Base-by-base conservation (phyloP, 108 stramenopile species). In the Cylindrotheca fusiformis region DNA sequence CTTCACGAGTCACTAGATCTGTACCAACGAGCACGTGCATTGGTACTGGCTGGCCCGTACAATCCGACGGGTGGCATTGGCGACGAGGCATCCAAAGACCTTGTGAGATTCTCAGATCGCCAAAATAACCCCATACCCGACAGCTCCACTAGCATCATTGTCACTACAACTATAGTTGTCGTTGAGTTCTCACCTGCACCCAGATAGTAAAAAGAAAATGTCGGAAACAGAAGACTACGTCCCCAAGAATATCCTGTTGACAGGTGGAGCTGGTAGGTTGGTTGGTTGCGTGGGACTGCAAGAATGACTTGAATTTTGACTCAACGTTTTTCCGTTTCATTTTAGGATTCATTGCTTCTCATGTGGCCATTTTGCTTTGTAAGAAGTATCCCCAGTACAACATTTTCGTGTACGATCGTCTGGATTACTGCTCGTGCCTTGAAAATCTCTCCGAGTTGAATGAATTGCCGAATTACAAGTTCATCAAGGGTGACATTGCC, bases 311-410 rank as follows among this genome's bases (percentile, higher is more conserved):
- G 41, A 12, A n/a, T 24, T 6, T 41, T 41, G 14, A 10, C 36
- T 41, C 36, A 0, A 19, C 23, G 25, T 3, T 25, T 4, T 4
- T 21, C 22, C 1, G 19, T 58, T 6, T 65, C 3, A 4, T 23
- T 0, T 48, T 2, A 86, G 90, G 87, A 41, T 92, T 90, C 78
- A 97, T 95, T 66, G 97, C 90, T 4, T 97, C 95, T 28, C 97
- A 98, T 74, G 93, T 94, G 12, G 95, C 95, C 56, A 96, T 98
- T 41, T 71, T 95, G 44, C 86, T 98, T 3, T 85, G 80, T 46
- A 90, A 95, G 78, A 97, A 98, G 84, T 97, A 96, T 69, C 97
- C 97, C 25, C 62, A 96, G 52, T 95, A 95, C 83, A 98, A 98
- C 41, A 71, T 99, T 22, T 85, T 99, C 19, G 96, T 97, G 68